phyloP scores from a whole-genome alignment of 257 asterid species.

The Cruciata laevipes region DNA sequence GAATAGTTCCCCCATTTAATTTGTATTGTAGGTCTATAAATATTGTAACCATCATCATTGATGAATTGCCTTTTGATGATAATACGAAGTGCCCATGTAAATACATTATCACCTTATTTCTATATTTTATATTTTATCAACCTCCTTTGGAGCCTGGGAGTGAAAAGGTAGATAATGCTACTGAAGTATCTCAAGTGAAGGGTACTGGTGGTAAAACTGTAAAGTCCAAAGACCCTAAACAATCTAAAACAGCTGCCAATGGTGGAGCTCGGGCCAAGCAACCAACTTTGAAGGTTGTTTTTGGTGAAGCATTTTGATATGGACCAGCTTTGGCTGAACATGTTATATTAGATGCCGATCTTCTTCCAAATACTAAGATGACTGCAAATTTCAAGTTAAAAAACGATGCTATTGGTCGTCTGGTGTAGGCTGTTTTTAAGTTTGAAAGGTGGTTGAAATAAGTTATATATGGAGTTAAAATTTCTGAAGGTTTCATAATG shows the following conservation, averaged over 20 bases:
- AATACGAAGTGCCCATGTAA: no score
- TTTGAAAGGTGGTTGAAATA: conserved; percentile 92
- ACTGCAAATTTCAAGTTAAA: conserved; percentile 59
- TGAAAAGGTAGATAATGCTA: conserved; percentile 37
- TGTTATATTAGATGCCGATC: conserved; percentile 69
- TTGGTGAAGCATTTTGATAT: conserved; percentile 89
- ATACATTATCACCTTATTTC: no score
- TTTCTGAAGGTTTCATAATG: conserved; percentile 86
- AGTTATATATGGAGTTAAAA: conserved; percentile 69
- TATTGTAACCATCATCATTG: no score
- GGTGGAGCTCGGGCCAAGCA: conserved; percentile 62
- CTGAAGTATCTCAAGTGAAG: conserved; percentile 38
- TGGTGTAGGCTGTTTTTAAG: conserved; percentile 63
- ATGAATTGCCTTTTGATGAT: no score
- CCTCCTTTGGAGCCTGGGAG: conserved; percentile 33
- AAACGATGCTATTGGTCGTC: conserved; percentile 29
- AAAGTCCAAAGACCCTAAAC: conserved; percentile 30
- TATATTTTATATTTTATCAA: no score
- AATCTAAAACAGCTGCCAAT: conserved; percentile 33
- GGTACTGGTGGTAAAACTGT: conserved; percentile 28
- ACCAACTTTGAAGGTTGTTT: conserved; percentile 65
- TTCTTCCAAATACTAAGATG: conserved; percentile 71
- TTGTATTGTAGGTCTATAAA: no score
- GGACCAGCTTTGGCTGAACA: conserved; percentile 99
- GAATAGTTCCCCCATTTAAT: no score